Base-by-base conservation (phyloP, 1,139 yeast species). In the Pichia sp. region DNA sequence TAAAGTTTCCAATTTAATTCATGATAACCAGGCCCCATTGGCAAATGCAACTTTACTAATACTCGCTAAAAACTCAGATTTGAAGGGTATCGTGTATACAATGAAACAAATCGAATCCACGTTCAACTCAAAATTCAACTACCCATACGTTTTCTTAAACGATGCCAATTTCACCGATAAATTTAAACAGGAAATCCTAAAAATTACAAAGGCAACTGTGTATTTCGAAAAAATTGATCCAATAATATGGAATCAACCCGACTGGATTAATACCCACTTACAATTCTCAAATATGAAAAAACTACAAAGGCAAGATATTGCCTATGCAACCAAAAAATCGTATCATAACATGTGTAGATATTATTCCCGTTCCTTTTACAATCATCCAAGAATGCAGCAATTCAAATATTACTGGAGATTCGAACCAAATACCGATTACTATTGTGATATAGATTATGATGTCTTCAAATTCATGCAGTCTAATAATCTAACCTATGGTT, bases 281-380 rank as follows among this genome's bases (percentile, higher is more conserved):
- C 80, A 77, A 56, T 54, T 60, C 5, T 60, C 67, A 39, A 77
- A 72, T 5, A 73, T 74, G 72, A 64, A 69, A 39, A 60, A 67
- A 41, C 57, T 84, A 59, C 67, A 63, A 5, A 65, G 70, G 25
- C 73, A 79, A 45, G 70, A 77, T 19, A 79, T 87, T 11, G 84
- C 85, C 4, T 85, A 86, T 62, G 87, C 91, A 1, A 71, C 73
- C 42, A 73, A 70, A 66, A 68, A 64, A n/a, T 81, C 88, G 0
- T 87, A 87, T 63, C 93, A 84, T 61, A 82, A 84, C 62, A 86
- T 86, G 95, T 86, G 95, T 62, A 72, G 93, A 33, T 85, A 80
- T 70, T 82, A 86, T 64, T 82, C 85, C 58, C 82, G 83, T 16
- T 71, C 70, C 55, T 84, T 87, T 61, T 85, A 74, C 66, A 73